Conservation (phyloP, 2,329 filamentous ascomycete species). For the Epichloe glyceriae region DNA sequence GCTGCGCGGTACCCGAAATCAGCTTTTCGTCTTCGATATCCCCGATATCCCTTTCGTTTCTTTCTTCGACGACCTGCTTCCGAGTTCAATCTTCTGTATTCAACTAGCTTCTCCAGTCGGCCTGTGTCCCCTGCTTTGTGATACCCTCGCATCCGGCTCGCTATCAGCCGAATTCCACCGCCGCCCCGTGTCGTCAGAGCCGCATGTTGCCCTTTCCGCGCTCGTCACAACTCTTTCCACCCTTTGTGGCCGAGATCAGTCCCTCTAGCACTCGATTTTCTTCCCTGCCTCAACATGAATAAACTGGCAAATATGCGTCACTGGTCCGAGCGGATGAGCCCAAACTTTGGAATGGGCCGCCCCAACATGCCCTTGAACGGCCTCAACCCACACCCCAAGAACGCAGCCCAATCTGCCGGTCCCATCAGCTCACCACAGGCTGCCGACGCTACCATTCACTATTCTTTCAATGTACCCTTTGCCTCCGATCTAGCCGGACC, state of each 20-base stretch:
- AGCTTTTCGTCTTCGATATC: slow-evolving; percentile 6
- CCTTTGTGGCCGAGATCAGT: slow-evolving; percentile 4
- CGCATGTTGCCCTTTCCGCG: slow-evolving; percentile 4
- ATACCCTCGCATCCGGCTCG: slow-evolving; percentile 14
- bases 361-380: slow-evolving; percentile 43
- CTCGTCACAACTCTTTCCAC: not conserved
- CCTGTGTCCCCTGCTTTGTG: slow-evolving; percentile 2
- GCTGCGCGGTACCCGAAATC: not conserved
- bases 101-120: not conserved
- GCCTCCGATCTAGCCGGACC: slow-evolving; percentile 84
- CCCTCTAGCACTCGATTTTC: not conserved
- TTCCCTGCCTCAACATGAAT: slow-evolving; percentile 42
- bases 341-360: slow-evolving; percentile 52
- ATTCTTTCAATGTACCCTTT: slow-evolving; percentile 96
- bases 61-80: slow-evolving; percentile 6
- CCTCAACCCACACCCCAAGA: slow-evolving; percentile 46
- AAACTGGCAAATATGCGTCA: slow-evolving; percentile 61
- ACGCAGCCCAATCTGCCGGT: slow-evolving; percentile 35
- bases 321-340: slow-evolving; percentile 58
- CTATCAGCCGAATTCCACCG: slow-evolving; percentile 15
- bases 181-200: slow-evolving; percentile 5
- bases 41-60: slow-evolving; percentile 11
- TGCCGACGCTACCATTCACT: slow-evolving; percentile 68
- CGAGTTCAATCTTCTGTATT: not conserved
- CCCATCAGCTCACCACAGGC: slow-evolving; percentile 55